These are phyloP conservation scores for Aspergillus latus DNA, from an alignment of 2,329 filamentous ascomycete genomes.

Conservation along the genomic window DNA sequence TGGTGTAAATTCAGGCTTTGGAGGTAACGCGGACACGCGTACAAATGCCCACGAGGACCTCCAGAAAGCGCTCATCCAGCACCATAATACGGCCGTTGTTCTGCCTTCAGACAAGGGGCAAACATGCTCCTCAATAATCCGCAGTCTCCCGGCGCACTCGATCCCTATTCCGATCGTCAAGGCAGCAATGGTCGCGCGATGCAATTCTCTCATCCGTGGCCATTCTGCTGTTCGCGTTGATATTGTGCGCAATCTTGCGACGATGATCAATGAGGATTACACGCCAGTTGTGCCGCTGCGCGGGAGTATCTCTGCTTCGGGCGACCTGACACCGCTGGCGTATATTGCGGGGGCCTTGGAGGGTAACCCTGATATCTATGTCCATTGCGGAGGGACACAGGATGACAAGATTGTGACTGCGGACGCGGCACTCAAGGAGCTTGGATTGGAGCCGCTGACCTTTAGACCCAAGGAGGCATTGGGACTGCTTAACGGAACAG, in stretches of 20 bases:
- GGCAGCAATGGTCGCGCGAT: constrained; percentile 55
- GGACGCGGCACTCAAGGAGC: constrained; percentile 33
- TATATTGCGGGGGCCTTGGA: constrained; percentile 38
- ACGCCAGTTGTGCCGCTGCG: constrained; percentile 38
- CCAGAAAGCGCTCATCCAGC: constrained; percentile 43
- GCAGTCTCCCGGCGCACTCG: constrained; percentile 28
- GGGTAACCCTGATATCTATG: constrained; percentile 41
- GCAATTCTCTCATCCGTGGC: constrained; percentile 56
- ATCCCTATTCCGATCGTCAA: constrained; percentile 55
- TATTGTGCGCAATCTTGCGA: constrained; percentile 21
- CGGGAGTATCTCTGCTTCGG: constrained; percentile 40
- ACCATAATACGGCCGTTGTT: constrained; percentile 52
- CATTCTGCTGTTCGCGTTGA: constrained; percentile 51
- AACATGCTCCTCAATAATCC: background rate
- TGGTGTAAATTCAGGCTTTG: constrained; percentile 67
- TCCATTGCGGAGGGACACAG: constrained; percentile 21
- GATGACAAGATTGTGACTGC: constrained; percentile 27
- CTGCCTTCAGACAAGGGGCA: constrained; percentile 24
- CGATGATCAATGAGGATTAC: constrained; percentile 19
- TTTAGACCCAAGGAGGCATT: constrained; percentile 54
- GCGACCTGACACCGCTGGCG: constrained; percentile 38
- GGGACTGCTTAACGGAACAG: constrained; percentile 53
- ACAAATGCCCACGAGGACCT: constrained; percentile 51
- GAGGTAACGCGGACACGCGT: constrained; percentile 63
- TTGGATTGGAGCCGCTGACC: constrained; percentile 32